Evolutionary conservation across 169 alveolate genomes (phyloP).

Genomic region (Plasmodium gaboni): DNA sequence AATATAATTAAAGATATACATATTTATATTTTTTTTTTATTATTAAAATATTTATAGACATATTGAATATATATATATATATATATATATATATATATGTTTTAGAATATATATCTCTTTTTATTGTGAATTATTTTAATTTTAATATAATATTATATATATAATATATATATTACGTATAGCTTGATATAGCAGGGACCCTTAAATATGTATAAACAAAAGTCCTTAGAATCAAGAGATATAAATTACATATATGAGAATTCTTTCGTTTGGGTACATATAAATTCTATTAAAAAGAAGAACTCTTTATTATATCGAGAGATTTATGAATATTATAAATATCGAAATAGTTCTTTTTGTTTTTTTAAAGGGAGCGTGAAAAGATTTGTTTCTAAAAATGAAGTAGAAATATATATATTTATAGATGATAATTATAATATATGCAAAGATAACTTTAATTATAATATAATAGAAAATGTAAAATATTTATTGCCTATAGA

Average conservation of each 20-base stretch:
- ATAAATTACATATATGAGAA: constrained; percentile 63
- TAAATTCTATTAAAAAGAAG: constrained; percentile 70
- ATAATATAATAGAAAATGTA: constrained; percentile 65
- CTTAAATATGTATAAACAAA: constrained; percentile 63
- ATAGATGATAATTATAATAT: constrained; percentile 49
- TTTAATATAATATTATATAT: too few relatives aligned
- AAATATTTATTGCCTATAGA: constrained; percentile 76
- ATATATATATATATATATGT: too few relatives aligned
- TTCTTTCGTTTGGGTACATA: constrained; percentile 76
- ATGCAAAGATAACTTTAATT: constrained; percentile 41
- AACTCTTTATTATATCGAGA: constrained; percentile 50
- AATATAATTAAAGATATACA: too few relatives aligned
- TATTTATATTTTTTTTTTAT: too few relatives aligned
- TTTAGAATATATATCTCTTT: too few relatives aligned
- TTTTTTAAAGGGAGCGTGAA: constrained; percentile 74
- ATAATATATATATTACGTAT: too few relatives aligned
- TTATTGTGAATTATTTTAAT: too few relatives aligned
- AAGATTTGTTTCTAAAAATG: constrained; percentile 53
- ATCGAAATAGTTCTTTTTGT: constrained; percentile 45
- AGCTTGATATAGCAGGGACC: too few relatives aligned
- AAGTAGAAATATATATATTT: constrained; percentile 59
- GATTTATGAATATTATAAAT: constrained; percentile 53
- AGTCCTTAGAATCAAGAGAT: constrained; percentile 59
- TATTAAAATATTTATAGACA: too few relatives aligned
- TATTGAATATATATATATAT: too few relatives aligned